Base-by-base conservation (phyloP, 106 monocot genomes). In the Dendrobium nobile region DNA sequence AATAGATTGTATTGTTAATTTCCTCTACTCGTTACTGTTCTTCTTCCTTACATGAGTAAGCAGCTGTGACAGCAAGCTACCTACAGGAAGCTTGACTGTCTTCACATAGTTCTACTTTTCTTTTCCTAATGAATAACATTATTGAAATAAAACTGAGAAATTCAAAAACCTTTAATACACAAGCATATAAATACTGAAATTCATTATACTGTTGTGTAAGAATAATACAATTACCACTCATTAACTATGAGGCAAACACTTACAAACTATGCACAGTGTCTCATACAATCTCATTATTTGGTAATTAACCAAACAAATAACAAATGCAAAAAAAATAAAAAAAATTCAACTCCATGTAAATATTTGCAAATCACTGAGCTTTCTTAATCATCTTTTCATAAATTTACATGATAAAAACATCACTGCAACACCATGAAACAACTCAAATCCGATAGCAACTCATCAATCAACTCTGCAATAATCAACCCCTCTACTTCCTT, bases 381-480 rank as follows among this genome's bases (percentile, higher is more conserved):
- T 15, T 75, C n/a, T 44, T 4, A 41, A 13, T 43, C 19, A 20
- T 42, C 8, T 4, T 5, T 44, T 72, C 72, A 75, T 8, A 41
- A 74, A 74, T 74, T 16, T 74, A 43, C 74, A 74, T 33, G 33
- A 19, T 18, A 9, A 41, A 7, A 74, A 43, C 41, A 74, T 74
- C 74, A 41, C 2, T 47, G 18, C 19, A 74, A 74, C 41, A 44
- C 9, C 43, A 74, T 74, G 20, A 26, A 47, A 41, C 45, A 76
- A 11, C 24, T 13, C 13, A 76, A 48, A 48, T 76, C 76, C 28
- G 48, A 76, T 5, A 51, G 24, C 48, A 91, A 41, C 78, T 92
- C 92, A 72, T 92, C 89, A 54, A 95, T 78, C 75, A 95, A 75
- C 22, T 87, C 85, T 22, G 54, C 86, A 13, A 90, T 47, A 61